Base-by-base conservation (phyloP, 805 yeast species). In the Phaffomyces opuntiae region DNA sequence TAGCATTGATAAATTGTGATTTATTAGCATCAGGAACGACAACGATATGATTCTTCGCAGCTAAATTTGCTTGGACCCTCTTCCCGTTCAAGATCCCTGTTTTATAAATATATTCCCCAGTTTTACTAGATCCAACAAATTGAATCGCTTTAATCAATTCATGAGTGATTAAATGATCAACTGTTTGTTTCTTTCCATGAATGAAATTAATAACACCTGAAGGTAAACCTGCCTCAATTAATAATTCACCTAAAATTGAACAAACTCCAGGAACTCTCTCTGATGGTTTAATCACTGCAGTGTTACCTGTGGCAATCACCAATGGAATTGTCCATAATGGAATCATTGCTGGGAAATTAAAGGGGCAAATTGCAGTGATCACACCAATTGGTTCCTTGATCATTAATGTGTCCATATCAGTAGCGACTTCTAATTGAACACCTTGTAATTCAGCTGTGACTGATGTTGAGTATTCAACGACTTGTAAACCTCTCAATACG, bases 311-410 rank as follows among this genome's bases (percentile, higher is more conserved):
- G 53, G 85, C 86, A 49, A 75, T 67, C 39, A 72, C 67, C 58
- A 74, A 70, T 33, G 80, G 81, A 49, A 75, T 65, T n/a, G 77
- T 69, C 81, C 81, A 75, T 53, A 75, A 65, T 35, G 78, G 78
- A 53, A 83, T 85, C 91, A 83, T 83, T 38, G 87, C 90, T 24
- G 91, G 91, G 77, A 83, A 83, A 68, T 83, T 83, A 70, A 83
- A 83, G 17, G 91, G 91, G 52, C 84, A 78, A 56, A 83, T 84
- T 25, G 89, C 83, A n/a, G 83, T 88, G 48, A 83, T 76, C 7
- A 83, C 86, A 29, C 91, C 91, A 49, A 83, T 68, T 38, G 87
- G 87, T 62, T 78, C 83, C 54, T 89, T 75, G 58, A 63, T 51
- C 78, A 81, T 80, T 57, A 80, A 78, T 38, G 90, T 81, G 67